Percentiles rank a stretch among this genome's conserved stretches.
phyloP scores from a whole-genome alignment of 2,329 filamentous ascomycete genomes.

The Penicillium sp. region DNA sequence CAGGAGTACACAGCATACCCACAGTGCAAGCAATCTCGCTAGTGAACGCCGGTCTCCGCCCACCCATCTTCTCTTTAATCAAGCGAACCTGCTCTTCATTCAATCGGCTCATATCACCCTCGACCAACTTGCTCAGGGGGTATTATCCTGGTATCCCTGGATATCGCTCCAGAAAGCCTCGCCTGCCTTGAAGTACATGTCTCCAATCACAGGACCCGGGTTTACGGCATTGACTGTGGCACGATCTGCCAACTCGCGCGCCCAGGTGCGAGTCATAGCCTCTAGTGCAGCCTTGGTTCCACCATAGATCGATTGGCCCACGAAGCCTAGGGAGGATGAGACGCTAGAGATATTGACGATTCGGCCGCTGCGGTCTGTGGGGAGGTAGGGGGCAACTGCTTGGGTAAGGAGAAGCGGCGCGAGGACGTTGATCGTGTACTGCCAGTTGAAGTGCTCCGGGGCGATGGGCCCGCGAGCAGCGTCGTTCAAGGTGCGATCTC shows the following conservation, averaged over 20 bases:
- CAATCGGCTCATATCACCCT: conserved; percentile 32
- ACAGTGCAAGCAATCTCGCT: conserved; percentile 65
- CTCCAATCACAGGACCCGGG: conserved; percentile 61
- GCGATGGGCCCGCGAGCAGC: conserved; percentile 56
- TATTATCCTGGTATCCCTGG: conserved; percentile 56
- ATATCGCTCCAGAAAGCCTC: conserved; percentile 56
- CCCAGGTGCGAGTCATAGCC: conserved; percentile 65
- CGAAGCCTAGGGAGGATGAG: conserved; percentile 54
- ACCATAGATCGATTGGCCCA: conserved; percentile 57
- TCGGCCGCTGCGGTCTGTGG: conserved; percentile 59
- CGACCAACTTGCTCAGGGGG: conserved; percentile 51
- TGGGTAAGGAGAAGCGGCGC: conserved; percentile 74
- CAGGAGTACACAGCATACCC: conserved; percentile 62
- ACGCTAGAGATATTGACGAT: conserved; percentile 60
- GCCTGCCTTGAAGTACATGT: conserved; percentile 58
- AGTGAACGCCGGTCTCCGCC: conserved; percentile 56
- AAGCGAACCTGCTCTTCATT: conserved; percentile 58
- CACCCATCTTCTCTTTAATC: conserved; percentile 54
- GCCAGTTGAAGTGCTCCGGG: conserved; percentile 60
- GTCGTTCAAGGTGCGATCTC: conserved; percentile 55
- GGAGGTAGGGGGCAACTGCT: conserved; percentile 65
- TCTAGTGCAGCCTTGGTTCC: conserved; percentile 64
- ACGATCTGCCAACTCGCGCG: conserved; percentile 56
- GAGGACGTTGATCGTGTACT: conserved; percentile 76
- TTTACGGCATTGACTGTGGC: conserved; percentile 63